phyloP scores from a whole-genome alignment of 2,329 filamentous ascomycete genomes.

The Ophiocordyceps sinensis region DNA sequence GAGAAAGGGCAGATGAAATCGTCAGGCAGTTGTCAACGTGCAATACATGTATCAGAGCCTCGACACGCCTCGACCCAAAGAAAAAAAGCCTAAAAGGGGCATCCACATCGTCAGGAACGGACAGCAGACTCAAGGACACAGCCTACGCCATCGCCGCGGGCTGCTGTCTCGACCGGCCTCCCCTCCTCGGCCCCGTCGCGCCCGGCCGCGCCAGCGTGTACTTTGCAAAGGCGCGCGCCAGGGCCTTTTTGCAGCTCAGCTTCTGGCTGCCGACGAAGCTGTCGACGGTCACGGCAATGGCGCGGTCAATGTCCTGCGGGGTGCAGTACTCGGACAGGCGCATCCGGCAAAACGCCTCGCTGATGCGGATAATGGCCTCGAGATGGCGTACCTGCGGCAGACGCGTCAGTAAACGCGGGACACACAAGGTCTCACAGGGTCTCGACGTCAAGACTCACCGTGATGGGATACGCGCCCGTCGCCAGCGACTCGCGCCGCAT shows the following conservation, averaged over 20 bases:
- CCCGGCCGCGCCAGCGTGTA: constrained; percentile 52
- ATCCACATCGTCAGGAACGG: not conserved
- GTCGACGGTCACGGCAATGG: constrained; percentile 91
- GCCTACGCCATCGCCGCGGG: constrained; percentile 14
- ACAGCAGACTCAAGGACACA: not conserved
- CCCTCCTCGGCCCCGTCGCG: not conserved
- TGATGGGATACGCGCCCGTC: constrained; percentile 94
- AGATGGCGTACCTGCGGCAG: constrained; percentile 70
- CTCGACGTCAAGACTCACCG: constrained; percentile 45
- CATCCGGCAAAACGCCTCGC: constrained; percentile 94
- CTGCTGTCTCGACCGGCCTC: constrained; percentile 10
- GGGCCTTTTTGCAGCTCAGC: constrained; percentile 91
- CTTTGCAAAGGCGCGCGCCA: constrained; percentile 90
- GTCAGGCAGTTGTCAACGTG: too few relatives aligned
- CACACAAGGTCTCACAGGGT: not conserved
- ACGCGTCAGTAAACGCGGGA: not conserved
- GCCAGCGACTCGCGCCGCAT: constrained; percentile 89
- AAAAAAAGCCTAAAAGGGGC: too few relatives aligned
- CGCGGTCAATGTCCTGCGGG: constrained; percentile 81
- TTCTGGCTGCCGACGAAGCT: constrained; percentile 95
- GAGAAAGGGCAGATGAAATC: too few relatives aligned
- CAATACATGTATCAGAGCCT: too few relatives aligned
- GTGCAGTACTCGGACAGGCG: constrained; percentile 92
- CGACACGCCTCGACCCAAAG: too few relatives aligned
- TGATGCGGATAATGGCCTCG: constrained; percentile 93